These are phyloP conservation scores for Cucumis cinereus DNA, from an alignment of 306 rosid genomes.

Conservation along the genomic window DNA sequence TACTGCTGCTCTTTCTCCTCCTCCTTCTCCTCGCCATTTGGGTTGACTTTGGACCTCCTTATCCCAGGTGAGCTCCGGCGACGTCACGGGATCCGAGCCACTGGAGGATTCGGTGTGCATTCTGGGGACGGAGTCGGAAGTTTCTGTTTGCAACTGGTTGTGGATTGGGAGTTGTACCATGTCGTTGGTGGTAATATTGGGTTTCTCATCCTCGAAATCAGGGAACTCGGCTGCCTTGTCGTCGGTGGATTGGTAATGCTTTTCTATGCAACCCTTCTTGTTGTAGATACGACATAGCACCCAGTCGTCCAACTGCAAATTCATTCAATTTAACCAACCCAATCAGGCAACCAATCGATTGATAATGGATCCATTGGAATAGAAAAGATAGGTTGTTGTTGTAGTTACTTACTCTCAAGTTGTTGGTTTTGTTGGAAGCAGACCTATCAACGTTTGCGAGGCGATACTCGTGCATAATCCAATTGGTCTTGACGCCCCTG, in stretches of 20 bases:
- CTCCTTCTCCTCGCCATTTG: slow-evolving; percentile 47
- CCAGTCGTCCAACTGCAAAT: slow-evolving; percentile 88
- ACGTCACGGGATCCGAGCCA: slow-evolving; percentile 65
- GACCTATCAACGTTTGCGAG: slow-evolving; percentile 91
- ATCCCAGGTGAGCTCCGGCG: slow-evolving; percentile 58
- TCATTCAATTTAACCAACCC: background rate
- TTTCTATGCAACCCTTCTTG: slow-evolving; percentile 71
- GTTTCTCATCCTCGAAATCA: slow-evolving; percentile 49
- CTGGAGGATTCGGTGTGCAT: slow-evolving; percentile 54
- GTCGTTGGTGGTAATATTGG: slow-evolving; percentile 19
- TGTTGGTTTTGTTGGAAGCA: slow-evolving; percentile 43
- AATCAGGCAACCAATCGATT: background rate
- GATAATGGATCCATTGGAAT: too few relatives aligned
- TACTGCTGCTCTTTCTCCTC: slow-evolving; percentile 22
- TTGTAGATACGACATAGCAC: slow-evolving; percentile 87
- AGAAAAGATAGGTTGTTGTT: too few relatives aligned
- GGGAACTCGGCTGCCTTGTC: slow-evolving; percentile 6
- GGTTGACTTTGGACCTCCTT: slow-evolving; percentile 56
- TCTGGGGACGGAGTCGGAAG: slow-evolving; percentile 52
- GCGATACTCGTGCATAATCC: slow-evolving; percentile 99
- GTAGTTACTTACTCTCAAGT: slow-evolving; percentile 49
- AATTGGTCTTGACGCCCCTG: slow-evolving; percentile 69
- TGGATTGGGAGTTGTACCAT: background rate
- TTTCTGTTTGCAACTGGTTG: slow-evolving; percentile 35
- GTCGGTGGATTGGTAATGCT: slow-evolving; percentile 18